phyloP scores from a whole-genome alignment of 257 asterid species.

The Gardenia jasminoides region DNA sequence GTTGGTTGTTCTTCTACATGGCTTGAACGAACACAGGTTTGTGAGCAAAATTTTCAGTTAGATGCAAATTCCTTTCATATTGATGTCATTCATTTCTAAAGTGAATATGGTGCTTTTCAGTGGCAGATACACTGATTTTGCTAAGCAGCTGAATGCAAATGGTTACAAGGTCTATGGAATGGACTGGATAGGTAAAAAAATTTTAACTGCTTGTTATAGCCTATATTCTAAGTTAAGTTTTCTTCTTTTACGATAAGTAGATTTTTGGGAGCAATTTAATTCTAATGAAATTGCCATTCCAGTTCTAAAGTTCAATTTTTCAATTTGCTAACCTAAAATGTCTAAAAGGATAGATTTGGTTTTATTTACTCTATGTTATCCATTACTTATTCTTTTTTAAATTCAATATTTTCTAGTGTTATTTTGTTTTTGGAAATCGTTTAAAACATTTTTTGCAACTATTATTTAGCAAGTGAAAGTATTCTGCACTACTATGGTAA shows the following conservation, averaged over 20 bases:
- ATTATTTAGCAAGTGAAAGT: no score
- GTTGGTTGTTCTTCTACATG: slow-evolving; percentile 72
- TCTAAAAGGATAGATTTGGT: neutral
- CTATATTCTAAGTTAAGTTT: neutral
- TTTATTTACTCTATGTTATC: no score
- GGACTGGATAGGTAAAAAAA: slow-evolving; percentile 88
- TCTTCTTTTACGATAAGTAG: neutral
- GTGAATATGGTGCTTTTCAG: slow-evolving; percentile 32
- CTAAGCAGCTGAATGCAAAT: slow-evolving; percentile 74
- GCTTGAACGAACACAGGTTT: slow-evolving; percentile 87
- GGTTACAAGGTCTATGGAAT: slow-evolving; percentile 89
- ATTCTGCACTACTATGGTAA: no score
- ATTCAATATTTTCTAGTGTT: neutral
- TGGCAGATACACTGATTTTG: slow-evolving; percentile 74
- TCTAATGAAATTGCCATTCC: neutral
- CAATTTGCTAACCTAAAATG: neutral
- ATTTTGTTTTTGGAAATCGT: no score
- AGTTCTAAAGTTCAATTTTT: neutral
- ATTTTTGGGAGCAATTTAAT: neutral
- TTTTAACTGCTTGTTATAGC: neutral
- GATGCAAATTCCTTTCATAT: neutral
- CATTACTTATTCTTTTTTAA: no score
- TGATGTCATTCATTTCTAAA: slow-evolving; percentile 7
- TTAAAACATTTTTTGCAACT: no score
- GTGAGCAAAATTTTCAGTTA: slow-evolving; percentile 13